Conservation (phyloP, 352 stramenopile species). For the Globisporangium irregulare region DNA sequence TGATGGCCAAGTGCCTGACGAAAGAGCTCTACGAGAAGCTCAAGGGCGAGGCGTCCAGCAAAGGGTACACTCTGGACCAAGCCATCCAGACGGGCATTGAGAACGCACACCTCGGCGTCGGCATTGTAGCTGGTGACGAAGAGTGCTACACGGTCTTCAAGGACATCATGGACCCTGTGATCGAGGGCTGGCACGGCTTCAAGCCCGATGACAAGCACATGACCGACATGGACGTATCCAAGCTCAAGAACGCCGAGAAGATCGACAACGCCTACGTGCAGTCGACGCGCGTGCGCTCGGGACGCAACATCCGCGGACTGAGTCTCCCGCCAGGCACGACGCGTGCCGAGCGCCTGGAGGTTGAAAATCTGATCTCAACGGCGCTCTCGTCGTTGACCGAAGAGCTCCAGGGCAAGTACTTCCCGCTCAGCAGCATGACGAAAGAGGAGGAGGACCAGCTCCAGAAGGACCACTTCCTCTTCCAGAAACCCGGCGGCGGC, state of each 20-base stretch:
- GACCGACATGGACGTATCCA: conserved; percentile 78
- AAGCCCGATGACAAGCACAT: conserved; percentile 74
- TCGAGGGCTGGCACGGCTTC: conserved; percentile 84
- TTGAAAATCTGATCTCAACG: conserved; percentile 85
- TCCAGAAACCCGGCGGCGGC: conserved; percentile 90
- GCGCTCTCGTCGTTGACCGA: conserved; percentile 66
- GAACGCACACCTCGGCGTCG: conserved; percentile 74
- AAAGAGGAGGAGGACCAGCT: conserved; percentile 90
- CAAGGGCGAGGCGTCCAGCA: conserved; percentile 62
- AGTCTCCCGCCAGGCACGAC: conserved; percentile 86
- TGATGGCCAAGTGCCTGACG: conserved; percentile 83
- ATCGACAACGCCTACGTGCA: conserved; percentile 85
- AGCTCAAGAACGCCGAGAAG: conserved; percentile 64
- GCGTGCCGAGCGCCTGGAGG: conserved; percentile 71
- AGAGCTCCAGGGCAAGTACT: conserved; percentile 86
- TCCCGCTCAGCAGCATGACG: conserved; percentile 86
- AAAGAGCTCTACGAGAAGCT: conserved; percentile 81
- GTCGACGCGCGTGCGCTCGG: conserved; percentile 90
- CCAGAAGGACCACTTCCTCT: conserved; percentile 89
- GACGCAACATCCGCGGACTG: conserved; percentile 87
- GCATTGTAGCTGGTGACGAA: conserved; percentile 79
- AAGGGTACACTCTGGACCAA: conserved; percentile 81
- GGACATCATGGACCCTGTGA: conserved; percentile 77
- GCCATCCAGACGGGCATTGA: conserved; percentile 87
- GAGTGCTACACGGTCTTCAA: conserved; percentile 81